These are phyloP conservation scores for Torulaspora indica DNA, from an alignment of 805 yeast species.

Conservation along the genomic window DNA sequence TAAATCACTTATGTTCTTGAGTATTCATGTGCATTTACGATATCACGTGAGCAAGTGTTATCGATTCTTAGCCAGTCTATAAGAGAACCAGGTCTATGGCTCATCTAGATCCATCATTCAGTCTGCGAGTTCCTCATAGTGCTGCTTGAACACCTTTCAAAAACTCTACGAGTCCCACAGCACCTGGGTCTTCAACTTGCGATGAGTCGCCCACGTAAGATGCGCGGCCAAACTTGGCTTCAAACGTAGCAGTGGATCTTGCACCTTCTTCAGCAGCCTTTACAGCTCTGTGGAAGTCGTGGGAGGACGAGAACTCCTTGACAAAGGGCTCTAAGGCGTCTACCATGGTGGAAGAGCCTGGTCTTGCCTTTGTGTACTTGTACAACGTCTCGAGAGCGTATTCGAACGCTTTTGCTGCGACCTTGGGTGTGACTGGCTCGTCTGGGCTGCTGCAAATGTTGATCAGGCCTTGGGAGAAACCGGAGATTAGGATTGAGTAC, in stretches of 20 bases:
- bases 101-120: too few species aligned
- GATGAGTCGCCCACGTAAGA: slow-evolving; percentile 77
- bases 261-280: slow-evolving; percentile 73
- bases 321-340: slow-evolving; percentile 89
- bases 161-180: slow-evolving; percentile 70
- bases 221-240: slow-evolving; percentile 91
- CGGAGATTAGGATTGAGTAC: slow-evolving; percentile 78
- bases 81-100: background rate
- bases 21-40: too few species aligned
- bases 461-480: slow-evolving; percentile 55
- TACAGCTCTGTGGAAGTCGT: slow-evolving; percentile 56
- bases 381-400: slow-evolving; percentile 67
- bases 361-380: slow-evolving; percentile 83
- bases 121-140: slow-evolving; percentile 3
- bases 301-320: slow-evolving; percentile 48
- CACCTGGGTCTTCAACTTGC: slow-evolving; percentile 89
- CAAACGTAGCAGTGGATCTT: slow-evolving; percentile 62
- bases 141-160: slow-evolving; percentile 38
- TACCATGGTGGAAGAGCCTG: slow-evolving; percentile 82
- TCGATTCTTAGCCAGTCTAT: background rate
- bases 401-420: slow-evolving; percentile 46
- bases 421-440: slow-evolving; percentile 31
- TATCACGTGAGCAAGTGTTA: too few species aligned
- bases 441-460: slow-evolving; percentile 23
- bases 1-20: too few species aligned